Conservation (phyloP, 2,329 filamentous ascomycete genomes). For the Exutisphaerella laricina region DNA sequence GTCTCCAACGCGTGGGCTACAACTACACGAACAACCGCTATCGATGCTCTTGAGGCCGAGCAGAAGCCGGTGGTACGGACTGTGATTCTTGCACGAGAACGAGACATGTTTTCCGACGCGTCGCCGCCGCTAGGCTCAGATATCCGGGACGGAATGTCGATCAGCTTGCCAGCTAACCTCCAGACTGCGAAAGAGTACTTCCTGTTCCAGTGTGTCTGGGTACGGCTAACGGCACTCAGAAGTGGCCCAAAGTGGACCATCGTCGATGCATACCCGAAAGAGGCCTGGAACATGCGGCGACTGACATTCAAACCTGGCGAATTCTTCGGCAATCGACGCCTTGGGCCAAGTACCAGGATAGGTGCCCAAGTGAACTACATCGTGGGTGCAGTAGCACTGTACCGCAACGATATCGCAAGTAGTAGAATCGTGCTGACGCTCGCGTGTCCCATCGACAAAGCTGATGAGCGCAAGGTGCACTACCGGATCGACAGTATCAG, state of each 20-base stretch:
- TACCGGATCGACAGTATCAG: neutral
- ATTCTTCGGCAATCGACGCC: neutral
- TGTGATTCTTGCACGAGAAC: neutral
- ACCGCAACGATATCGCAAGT: neutral
- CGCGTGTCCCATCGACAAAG: neutral
- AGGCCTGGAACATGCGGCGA: neutral
- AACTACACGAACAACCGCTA: neutral
- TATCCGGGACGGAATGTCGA: neutral
- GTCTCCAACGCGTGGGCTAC: neutral
- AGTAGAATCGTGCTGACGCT: neutral
- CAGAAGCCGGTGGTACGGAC: neutral
- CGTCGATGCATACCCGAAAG: conserved; percentile 1
- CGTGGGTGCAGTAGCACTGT: neutral
- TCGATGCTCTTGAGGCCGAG: neutral
- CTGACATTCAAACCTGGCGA: neutral
- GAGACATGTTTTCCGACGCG: neutral
- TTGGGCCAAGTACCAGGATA: neutral
- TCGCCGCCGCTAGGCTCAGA: neutral
- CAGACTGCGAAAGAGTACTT: neutral
- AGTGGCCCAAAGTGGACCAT: neutral
- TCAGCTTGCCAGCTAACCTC: neutral
- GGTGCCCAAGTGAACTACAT: neutral
- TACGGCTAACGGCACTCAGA: neutral
- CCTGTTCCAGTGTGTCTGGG: neutral
- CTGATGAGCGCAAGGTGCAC: neutral